These are phyloP conservation scores for Macaranga tanarius DNA, from an alignment of 441 rosid species.

Conservation along the genomic window DNA sequence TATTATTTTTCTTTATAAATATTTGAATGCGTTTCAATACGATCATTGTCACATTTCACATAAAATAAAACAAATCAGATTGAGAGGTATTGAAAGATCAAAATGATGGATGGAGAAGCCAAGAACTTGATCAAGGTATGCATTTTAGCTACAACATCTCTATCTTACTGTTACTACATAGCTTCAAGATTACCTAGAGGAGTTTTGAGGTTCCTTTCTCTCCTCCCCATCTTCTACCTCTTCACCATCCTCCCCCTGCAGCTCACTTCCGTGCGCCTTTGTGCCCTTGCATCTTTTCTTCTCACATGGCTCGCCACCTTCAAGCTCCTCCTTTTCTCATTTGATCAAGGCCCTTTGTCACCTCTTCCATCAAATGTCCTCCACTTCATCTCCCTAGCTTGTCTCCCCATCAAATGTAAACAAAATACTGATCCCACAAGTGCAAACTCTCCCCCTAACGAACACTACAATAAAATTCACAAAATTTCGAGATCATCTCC, in stretches of 20 bases:
- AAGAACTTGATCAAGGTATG: conserved; percentile 48
- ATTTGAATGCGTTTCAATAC: no score
- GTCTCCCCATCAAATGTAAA: conserved; percentile 15
- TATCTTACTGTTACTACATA: conserved; percentile 49
- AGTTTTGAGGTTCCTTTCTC: conserved; percentile 42
- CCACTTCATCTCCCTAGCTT: conserved; percentile 47
- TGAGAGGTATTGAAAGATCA: no score
- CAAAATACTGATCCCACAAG: no score
- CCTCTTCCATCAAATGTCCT: conserved; percentile 34
- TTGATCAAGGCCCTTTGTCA: conserved; percentile 50
- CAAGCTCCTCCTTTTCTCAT: conserved; percentile 69
- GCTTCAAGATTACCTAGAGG: conserved; percentile 44
- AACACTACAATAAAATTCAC: not conserved
- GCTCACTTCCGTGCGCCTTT: conserved; percentile 40
- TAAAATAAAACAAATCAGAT: not conserved
- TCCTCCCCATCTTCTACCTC: conserved; percentile 48
- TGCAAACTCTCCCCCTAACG: no score
- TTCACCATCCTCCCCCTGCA: conserved; percentile 53
- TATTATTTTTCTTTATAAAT: no score
- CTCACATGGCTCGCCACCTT: conserved; percentile 61
- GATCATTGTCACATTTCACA: no score
- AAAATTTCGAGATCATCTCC: not conserved
- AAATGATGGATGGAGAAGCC: conserved; percentile 40
- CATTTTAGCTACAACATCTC: conserved; percentile 34
- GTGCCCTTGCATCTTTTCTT: conserved; percentile 40